Evolutionary conservation across 345 rosid genomes (phyloP).

Genomic region (Alliaria petiolata): DNA sequence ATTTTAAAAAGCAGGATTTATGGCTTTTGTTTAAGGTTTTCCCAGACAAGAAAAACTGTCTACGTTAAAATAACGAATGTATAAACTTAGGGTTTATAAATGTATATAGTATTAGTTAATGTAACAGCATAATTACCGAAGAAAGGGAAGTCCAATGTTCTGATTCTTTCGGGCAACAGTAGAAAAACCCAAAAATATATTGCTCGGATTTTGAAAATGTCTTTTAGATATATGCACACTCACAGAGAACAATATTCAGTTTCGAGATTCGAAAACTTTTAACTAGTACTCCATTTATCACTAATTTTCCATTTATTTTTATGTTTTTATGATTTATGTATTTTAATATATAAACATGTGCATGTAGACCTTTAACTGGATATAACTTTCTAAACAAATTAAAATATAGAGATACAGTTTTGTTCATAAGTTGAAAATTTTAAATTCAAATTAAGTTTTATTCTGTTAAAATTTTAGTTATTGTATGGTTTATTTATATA

Average conservation of each 20-base stretch:
- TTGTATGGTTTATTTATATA: background rate
- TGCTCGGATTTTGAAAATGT: slow-evolving; percentile 24
- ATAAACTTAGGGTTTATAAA: slow-evolving; percentile 24
- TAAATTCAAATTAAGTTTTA: background rate
- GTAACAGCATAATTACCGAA: slow-evolving; percentile 26
- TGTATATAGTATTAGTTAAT: slow-evolving; percentile 4
- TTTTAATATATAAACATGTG: background rate
- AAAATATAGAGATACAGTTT: background rate
- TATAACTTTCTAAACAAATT: background rate
- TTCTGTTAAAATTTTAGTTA: background rate
- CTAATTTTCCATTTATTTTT: background rate
- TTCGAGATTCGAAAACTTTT: slow-evolving; percentile 16
- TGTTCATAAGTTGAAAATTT: background rate
- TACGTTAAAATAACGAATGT: slow-evolving; percentile 21
- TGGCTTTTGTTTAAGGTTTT: background rate
- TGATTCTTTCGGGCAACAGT: slow-evolving; percentile 24
- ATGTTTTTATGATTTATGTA: background rate
- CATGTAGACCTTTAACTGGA: background rate
- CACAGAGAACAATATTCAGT: slow-evolving; percentile 25
- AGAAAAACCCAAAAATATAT: slow-evolving; percentile 4
- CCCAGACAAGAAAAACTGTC: background rate
- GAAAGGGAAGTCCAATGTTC: slow-evolving; percentile 30
- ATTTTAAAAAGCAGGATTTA: slow-evolving; percentile 24
- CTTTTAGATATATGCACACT: slow-evolving; percentile 19
- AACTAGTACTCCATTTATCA: background rate